Percentiles rank a stretch among this genome's conserved stretches.
Conservation (phyloP, 768 basidiomycete genomes). For the Xanthoconium purpureum region DNA sequence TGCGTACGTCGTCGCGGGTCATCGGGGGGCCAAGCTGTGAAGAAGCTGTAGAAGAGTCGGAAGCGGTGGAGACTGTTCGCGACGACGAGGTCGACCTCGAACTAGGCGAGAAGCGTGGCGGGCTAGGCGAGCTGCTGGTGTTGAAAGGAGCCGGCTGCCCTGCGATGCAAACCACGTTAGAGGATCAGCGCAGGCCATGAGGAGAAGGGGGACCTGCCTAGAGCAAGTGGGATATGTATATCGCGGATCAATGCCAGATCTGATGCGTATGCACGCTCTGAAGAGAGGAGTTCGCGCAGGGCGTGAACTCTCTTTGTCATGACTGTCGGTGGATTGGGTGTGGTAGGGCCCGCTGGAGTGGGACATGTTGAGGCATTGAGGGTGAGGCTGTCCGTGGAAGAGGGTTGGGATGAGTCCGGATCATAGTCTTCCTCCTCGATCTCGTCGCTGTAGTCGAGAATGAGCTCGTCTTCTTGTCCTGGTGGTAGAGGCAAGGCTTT, state of each 20-base stretch:
- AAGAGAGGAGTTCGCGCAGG: slow-evolving; percentile 70
- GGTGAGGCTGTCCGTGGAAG: slow-evolving; percentile 27
- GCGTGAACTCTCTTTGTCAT: slow-evolving; percentile 75
- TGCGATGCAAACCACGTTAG: slow-evolving; percentile 19
- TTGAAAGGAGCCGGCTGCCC: slow-evolving; percentile 42
- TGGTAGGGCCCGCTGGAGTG: slow-evolving; percentile 4
- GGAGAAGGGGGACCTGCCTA: slow-evolving; percentile 47
- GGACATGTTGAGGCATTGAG: slow-evolving; percentile 13
- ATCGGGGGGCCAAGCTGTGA: slow-evolving; percentile 56
- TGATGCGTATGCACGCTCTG: slow-evolving; percentile 79
- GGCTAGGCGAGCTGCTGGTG: slow-evolving; percentile 24
- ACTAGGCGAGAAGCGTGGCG: slow-evolving; percentile 28
- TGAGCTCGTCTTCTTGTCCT: slow-evolving; percentile 22
- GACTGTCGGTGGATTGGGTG: slow-evolving; percentile 32
- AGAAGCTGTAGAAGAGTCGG: slow-evolving; percentile 51
- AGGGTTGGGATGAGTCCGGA: slow-evolving; percentile 22
- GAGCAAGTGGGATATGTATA: slow-evolving; percentile 74
- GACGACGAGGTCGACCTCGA: slow-evolving; percentile 38
- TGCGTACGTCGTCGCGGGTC: slow-evolving; percentile 63
- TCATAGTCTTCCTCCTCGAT: slow-evolving; percentile 31
- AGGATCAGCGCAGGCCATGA: slow-evolving; percentile 1
- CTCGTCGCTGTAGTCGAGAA: slow-evolving; percentile 20
- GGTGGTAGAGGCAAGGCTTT: slow-evolving; percentile 32
- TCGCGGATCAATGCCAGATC: slow-evolving; percentile 77
- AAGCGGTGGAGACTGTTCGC: slow-evolving; percentile 42